Base-by-base conservation (phyloP, 331 rosid species). In the Cydonia oblonga region DNA sequence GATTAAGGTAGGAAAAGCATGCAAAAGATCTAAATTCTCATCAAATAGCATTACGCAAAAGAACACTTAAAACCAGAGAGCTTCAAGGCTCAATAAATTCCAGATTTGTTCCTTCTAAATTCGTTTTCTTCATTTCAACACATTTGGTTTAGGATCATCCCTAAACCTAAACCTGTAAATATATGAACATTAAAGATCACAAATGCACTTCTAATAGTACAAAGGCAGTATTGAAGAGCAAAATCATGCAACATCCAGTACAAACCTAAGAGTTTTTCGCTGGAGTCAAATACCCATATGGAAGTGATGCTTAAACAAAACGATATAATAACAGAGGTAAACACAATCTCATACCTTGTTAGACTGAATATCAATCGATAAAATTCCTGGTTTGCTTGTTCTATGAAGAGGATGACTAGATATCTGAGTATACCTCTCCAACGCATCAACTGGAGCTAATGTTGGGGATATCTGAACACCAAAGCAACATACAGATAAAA, bases 331-430 rank as follows among this genome's bases (percentile, higher is more conserved):
- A 4, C 9, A 1, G 20, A 16, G 15, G 40, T 13, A 20, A 32
- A 14, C 24, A 38, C 26, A 78, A 72, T 30, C 44, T 25, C 65
- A 32, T 69, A 91, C 98, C 99, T 91, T 95, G 29, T 86, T 76
- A 70, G 79, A 59, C 76, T 86, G 86, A 72, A 95, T 84, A 81
- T 95, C 99, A 68, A 95, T 81, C 69, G 93, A 88, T 76, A 72
- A 61, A 81, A 95, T 87, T 68, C 99, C 99, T 40, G 96, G 99
- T 81, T 91, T 95, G 92, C 64, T 95, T 23, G 99, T 95, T 86
- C 91, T 95, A 81, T 95, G 97, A 66, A 95, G 86, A 59, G 99
- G 99, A 38, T 95, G 99, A 67, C 99, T 95, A 69, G 99, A 91
- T 80, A 91, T 95, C 81, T 89, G 99, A 40, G 96, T 95, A 77